These are phyloP conservation scores for Rhizophagus sp. DNA, from an alignment of 192 early-diverging fungal genomes.

Conservation along the genomic window DNA sequence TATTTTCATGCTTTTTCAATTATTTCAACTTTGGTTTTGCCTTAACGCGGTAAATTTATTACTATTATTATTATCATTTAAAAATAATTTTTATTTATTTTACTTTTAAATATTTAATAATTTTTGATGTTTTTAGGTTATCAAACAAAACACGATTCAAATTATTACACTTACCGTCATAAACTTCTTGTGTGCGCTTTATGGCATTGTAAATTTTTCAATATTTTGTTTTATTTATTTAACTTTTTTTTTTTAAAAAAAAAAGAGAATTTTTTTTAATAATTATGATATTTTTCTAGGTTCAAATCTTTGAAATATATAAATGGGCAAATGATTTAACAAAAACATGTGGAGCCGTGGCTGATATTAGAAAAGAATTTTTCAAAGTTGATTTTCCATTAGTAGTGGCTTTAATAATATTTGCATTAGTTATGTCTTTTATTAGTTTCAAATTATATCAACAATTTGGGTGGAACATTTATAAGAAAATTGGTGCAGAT, in stretches of 20 bases:
- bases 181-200: background rate
- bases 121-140: background rate
- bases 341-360: background rate
- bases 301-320: conserved; percentile 7
- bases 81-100: too few species aligned
- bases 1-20: conserved; percentile 21
- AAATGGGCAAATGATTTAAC: background rate
- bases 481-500: conserved; percentile 65
- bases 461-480: conserved; percentile 60
- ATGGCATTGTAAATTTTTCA: background rate
- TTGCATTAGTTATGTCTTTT: conserved; percentile 47
- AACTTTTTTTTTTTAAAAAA: background rate
- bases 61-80: background rate
- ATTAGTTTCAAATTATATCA: conserved; percentile 56
- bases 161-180: background rate
- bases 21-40: conserved; percentile 19
- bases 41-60: conserved; percentile 11
- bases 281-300: background rate
- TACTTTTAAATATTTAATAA: too few species aligned
- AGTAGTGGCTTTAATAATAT: conserved; percentile 53
- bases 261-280: too few species aligned
- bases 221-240: background rate
- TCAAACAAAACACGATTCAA: conserved; percentile 17
- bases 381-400: conserved; percentile 50
- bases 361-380: background rate